A percentile compares a stretch with the other conserved stretches of the same genome.
These are phyloP conservation scores for Dothidotthia symphoricarpi DNA, from an alignment of 2,329 filamentous ascomycete species.

Conservation along the genomic window DNA sequence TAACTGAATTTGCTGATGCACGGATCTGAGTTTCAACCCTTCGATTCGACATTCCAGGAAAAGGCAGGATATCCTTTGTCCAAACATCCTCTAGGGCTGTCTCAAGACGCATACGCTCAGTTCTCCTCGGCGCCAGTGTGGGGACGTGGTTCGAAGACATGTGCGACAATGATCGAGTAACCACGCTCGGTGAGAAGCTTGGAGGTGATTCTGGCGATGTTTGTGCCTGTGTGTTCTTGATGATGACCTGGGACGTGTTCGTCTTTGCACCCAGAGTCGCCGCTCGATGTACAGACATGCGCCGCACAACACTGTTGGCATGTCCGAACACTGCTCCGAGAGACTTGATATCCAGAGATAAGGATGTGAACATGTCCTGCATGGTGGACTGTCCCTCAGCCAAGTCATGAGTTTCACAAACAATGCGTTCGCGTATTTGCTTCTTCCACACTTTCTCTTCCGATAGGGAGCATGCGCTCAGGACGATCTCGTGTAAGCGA, in stretches of 20 bases:
- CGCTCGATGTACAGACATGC: constrained; percentile 75
- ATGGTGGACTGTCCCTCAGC: constrained; percentile 49
- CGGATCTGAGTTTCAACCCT: constrained; percentile 70
- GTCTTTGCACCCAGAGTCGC: constrained; percentile 70
- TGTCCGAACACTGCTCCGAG: constrained; percentile 74
- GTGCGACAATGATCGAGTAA: constrained; percentile 78
- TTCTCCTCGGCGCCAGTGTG: constrained; percentile 69
- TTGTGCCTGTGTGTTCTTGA: constrained; percentile 77
- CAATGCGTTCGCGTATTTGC: constrained; percentile 58
- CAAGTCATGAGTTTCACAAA: constrained; percentile 52
- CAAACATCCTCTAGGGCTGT: constrained; percentile 73
- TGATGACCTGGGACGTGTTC: constrained; percentile 71
- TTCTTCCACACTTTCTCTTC: constrained; percentile 80
- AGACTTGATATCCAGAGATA: constrained; percentile 69
- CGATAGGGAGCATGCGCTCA: constrained; percentile 78
- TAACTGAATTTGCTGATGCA: constrained; percentile 79
- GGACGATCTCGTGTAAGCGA: constrained; percentile 77
- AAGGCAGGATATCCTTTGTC: constrained; percentile 77
- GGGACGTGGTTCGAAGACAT: constrained; percentile 66
- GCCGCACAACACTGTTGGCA: constrained; percentile 62
- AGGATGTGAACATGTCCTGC: constrained; percentile 58
- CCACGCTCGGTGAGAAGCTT: constrained; percentile 50
- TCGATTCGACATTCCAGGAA: constrained; percentile 72
- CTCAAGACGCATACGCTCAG: constrained; percentile 76
- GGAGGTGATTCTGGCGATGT: constrained; percentile 55